Evolutionary conservation across 495 filamentous ascomycete genomes (phyloP).

Genomic region (Neurospora sp.): DNA sequence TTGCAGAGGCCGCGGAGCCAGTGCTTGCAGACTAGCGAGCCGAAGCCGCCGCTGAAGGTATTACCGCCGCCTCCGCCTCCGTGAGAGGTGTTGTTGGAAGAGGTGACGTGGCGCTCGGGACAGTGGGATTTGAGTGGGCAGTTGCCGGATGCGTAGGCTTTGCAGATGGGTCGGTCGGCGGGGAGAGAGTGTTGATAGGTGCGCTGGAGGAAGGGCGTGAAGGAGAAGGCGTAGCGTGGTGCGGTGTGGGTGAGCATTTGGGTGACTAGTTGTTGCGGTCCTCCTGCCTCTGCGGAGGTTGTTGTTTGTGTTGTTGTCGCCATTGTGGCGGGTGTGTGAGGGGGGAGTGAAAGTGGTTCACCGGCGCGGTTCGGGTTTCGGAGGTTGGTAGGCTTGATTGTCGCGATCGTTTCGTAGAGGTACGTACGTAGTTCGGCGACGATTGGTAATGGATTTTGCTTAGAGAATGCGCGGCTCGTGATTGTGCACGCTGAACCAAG

Average conservation of each 20-base stretch:
- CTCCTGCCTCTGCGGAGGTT: neutral
- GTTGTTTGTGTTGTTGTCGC: neutral
- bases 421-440: neutral
- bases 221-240: conserved; percentile 57
- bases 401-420: neutral
- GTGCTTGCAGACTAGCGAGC: conserved; percentile 89
- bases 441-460: neutral
- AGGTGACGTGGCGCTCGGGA: conserved; percentile 44
- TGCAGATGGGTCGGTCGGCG: conserved; percentile 67
- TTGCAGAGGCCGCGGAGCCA: conserved; percentile 97
- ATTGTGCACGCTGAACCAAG: neutral
- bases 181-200: conserved; percentile 69
- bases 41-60: conserved; percentile 33
- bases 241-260: conserved; percentile 43
- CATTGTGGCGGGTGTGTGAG: neutral
- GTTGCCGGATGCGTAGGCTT: conserved; percentile 59
- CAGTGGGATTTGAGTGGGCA: conserved; percentile 70
- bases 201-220: conserved; percentile 61
- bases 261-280: conserved; percentile 24
- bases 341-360: neutral
- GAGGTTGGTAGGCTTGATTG: too few relatives aligned
- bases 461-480: neutral
- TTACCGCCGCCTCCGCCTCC: conserved; percentile 4
- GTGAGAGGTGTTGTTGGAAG: too few relatives aligned
- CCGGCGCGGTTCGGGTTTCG: neutral